Base-by-base conservation (phyloP, 129 eudicot species). In the Apium graveolens region DNA sequence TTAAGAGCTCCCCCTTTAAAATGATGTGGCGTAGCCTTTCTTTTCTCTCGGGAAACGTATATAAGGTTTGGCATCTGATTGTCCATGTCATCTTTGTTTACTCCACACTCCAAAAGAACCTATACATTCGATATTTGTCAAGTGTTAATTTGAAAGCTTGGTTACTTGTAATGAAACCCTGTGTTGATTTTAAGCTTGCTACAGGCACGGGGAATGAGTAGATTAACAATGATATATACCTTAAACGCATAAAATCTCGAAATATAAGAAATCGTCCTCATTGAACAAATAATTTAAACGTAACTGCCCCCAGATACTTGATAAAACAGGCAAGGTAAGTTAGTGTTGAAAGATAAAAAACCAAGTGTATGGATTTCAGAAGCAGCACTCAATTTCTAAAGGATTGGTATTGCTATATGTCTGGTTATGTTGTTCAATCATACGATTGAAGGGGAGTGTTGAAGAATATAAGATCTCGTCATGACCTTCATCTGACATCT, bases 1-100 rank as follows among this genome's bases (percentile, higher is more conserved):
- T 88, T 88, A 45, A 88, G 89, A 39, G 92, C 90, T 8, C 92
- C 92, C 6, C 82, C 92, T 81, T 88, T 89, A 32, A 84, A 89
- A 27, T 83, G 78, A 74, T 86, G 90, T 44, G 83, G 78, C 1
- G 78, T 77, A 39, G 24, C 49, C 60, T 32, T 84, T 32, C 81
- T 78, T 79, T 89, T 86, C 78, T 89, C 84, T 24, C 90, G 70
- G 1, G 93, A 89, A 24, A 86, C 80, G 63, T 86, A 86, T 5
- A 87, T 69, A 32, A 86, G 90, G 78, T 84, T 87, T 77, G 87
- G 90, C 83, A 87, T 81, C 14, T 42, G 20, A 38, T 73, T 79
- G 44, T 81, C 82, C 21, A 39, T 27, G 5, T 43, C 78, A 53
- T 84, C 86, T 27, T 66, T 69, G 72, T 84, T 81, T 63, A 24